Percentiles rank a stretch among this genome's conserved stretches.
These are phyloP conservation scores for Glarea lozoyensis DNA, from an alignment of 495 filamentous ascomycete species.

Conservation along the genomic window DNA sequence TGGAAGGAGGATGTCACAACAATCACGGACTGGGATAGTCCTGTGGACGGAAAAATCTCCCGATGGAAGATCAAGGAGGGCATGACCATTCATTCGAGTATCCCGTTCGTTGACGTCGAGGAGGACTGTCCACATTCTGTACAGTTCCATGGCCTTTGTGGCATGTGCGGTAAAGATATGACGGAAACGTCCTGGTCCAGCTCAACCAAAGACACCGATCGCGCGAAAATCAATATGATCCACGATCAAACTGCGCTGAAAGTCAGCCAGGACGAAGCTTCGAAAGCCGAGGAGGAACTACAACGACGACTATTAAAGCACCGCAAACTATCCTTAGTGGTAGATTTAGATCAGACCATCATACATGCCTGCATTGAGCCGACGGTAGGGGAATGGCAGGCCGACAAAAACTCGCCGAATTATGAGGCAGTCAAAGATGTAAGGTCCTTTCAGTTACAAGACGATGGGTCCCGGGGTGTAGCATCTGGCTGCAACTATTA, in stretches of 20 bases:
- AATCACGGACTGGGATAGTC: constrained; percentile 69
- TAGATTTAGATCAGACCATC: constrained; percentile 96
- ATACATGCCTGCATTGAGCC: constrained; percentile 97
- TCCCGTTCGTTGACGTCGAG: constrained; percentile 66
- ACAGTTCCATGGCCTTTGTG: constrained; percentile 85
- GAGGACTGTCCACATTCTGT: constrained; percentile 87
- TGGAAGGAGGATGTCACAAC: constrained; percentile 62
- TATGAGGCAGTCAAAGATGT: constrained; percentile 86
- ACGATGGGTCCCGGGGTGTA: constrained; percentile 62
- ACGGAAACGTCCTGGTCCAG: constrained; percentile 51
- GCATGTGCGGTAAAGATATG: constrained; percentile 95
- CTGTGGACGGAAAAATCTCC: constrained; percentile 67
- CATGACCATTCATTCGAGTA: constrained; percentile 50
- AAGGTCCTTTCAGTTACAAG: constrained; percentile 71
- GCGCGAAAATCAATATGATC: constrained; percentile 85
- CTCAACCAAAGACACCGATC: constrained; percentile 52
- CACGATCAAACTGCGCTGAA: constrained; percentile 81
- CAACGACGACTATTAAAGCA: constrained; percentile 72
- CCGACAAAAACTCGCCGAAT: constrained; percentile 81
- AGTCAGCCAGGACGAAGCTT: constrained; percentile 66
- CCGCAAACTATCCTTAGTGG: constrained; percentile 82
- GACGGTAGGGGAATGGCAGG: constrained; percentile 91
- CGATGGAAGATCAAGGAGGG: constrained; percentile 69
- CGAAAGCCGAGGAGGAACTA: constrained; percentile 71
- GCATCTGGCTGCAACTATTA: constrained; percentile 82